Evolutionary conservation across 352 stramenopile species (phyloP).

Genomic region (Phytophthora sansomeana): DNA sequence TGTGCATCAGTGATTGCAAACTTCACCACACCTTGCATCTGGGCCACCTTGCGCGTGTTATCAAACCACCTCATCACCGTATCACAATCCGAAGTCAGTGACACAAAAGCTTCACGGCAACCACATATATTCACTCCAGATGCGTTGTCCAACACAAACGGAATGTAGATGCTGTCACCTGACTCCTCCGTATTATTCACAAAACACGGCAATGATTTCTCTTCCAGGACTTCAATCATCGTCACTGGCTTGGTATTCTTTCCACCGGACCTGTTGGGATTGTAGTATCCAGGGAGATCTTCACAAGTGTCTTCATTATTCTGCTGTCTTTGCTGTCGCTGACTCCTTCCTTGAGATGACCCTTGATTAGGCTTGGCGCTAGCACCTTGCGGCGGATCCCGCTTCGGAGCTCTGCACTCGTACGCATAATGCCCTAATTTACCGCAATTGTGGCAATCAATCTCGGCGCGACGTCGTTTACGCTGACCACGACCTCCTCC

Average conservation of each 20-base stretch:
- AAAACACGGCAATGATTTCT: not conserved
- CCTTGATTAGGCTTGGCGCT: not conserved
- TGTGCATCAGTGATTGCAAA: constrained; percentile 1
- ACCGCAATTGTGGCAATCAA: constrained; percentile 3
- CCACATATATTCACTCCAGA: constrained; percentile 22
- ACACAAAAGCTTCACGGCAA: constrained; percentile 9
- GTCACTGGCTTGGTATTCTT: constrained; percentile 1
- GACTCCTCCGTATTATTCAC: not conserved
- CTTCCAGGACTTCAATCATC: constrained; percentile 4
- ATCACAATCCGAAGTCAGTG: constrained; percentile 7
- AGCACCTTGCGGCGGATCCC: not conserved
- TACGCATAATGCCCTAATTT: constrained; percentile 9
- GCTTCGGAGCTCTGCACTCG: constrained; percentile 2
- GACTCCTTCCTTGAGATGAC: not conserved
- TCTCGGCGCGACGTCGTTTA: not conserved
- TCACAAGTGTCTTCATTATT: constrained; percentile 4
- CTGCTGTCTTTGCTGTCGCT: constrained; percentile 8
- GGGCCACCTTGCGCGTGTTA: not conserved
- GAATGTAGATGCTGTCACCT: not conserved
- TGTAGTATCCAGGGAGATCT: not conserved
- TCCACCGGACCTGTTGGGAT: not conserved
- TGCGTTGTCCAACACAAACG: constrained; percentile 19
- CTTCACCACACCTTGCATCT: constrained; percentile 4
- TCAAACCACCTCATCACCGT: constrained; percentile 7
- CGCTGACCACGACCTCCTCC: not conserved